Conservation (phyloP, 2,329 filamentous ascomycete species). For the Nectriaceae sp. region DNA sequence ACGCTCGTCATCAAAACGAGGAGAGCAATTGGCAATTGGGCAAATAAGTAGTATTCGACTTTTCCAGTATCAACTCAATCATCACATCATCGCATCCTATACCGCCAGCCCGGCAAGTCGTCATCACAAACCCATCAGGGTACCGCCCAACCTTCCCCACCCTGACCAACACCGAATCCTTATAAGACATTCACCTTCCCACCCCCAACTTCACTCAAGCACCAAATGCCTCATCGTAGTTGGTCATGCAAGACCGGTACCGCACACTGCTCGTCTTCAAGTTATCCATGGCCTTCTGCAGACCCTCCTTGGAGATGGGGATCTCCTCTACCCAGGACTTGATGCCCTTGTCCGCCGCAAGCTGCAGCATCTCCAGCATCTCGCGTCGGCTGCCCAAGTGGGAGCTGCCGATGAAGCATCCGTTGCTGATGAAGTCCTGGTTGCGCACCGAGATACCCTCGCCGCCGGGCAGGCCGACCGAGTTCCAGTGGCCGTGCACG, state of each 20-base stretch:
- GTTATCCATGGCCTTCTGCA: slow-evolving; percentile 68
- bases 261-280: slow-evolving; percentile 71
- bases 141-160: neutral
- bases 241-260: slow-evolving; percentile 75
- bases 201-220: slow-evolving; percentile 30
- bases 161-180: neutral
- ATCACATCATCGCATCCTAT: no score
- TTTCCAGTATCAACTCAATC: no score
- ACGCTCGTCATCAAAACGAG: no score
- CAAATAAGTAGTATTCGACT: no score
- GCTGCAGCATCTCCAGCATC: slow-evolving; percentile 70
- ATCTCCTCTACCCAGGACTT: slow-evolving; percentile 73
- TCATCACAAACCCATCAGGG: slow-evolving; percentile 1
- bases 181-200: neutral
- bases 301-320: slow-evolving; percentile 70
- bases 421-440: slow-evolving; percentile 75
- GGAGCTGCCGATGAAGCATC: slow-evolving; percentile 69
- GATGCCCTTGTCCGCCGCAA: slow-evolving; percentile 70
- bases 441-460: slow-evolving; percentile 70
- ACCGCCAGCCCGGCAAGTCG: no score
- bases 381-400: slow-evolving; percentile 72
- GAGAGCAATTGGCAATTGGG: no score
- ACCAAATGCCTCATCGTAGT: slow-evolving; percentile 70
- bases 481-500: slow-evolving; percentile 79
- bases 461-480: slow-evolving; percentile 77